These are phyloP conservation scores for Chaetomiaceae sp. DNA, from an alignment of 2,329 filamentous ascomycete genomes.

Conservation along the genomic window DNA sequence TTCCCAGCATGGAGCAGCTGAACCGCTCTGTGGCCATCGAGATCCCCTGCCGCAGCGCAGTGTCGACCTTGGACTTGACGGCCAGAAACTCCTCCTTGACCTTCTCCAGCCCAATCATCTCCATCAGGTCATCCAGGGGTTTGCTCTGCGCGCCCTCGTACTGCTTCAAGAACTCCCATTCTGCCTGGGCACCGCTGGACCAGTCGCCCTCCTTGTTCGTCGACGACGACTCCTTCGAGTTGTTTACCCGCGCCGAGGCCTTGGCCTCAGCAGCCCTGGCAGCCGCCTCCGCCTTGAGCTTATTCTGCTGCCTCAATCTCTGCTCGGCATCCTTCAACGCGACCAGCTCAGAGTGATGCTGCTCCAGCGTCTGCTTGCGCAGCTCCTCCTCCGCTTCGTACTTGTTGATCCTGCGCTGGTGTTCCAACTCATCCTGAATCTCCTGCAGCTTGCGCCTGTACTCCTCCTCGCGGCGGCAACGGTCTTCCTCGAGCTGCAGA, in stretches of 20 bases:
- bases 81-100: constrained; percentile 61
- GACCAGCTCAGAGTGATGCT: constrained; percentile 45
- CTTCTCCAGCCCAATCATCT: constrained; percentile 65
- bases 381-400: constrained; percentile 42
- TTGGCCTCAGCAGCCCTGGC: constrained; percentile 2
- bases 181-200: constrained; percentile 36
- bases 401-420: constrained; percentile 40
- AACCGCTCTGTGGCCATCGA: constrained; percentile 56
- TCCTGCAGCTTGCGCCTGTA: constrained; percentile 44
- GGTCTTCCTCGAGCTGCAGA: constrained; percentile 46
- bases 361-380: constrained; percentile 40
- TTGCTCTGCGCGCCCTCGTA: constrained; percentile 46
- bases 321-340: constrained; percentile 34
- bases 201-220: background rate
- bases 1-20: constrained; percentile 61
- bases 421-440: constrained; percentile 52
- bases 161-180: constrained; percentile 61
- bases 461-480: constrained; percentile 39
- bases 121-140: constrained; percentile 61
- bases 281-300: constrained; percentile 11
- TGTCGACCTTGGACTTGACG: constrained; percentile 62
- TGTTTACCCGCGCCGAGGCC: background rate
- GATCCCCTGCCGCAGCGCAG: constrained; percentile 50
- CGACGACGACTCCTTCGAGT: background rate
- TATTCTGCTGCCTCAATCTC: constrained; percentile 21